Evolutionary conservation across 2,329 filamentous ascomycete species (phyloP).

Genomic region (Exserohilum rostratum): DNA sequence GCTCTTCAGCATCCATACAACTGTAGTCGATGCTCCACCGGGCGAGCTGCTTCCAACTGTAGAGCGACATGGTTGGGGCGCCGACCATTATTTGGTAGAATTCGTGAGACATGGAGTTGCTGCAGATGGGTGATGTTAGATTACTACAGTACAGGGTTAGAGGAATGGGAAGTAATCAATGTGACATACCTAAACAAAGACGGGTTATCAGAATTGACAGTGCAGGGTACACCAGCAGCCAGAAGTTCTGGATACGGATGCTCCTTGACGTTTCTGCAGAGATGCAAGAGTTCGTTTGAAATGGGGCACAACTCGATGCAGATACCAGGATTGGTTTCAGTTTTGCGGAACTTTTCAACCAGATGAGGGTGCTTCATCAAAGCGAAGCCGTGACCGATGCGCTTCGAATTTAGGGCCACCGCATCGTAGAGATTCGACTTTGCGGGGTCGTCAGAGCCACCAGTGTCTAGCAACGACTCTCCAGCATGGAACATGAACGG

Average conservation of each 20-base stretch:
- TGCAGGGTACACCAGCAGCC: conserved; percentile 75
- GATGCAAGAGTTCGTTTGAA: conserved; percentile 75
- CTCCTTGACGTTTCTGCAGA: conserved; percentile 68
- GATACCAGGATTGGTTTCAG: conserved; percentile 47
- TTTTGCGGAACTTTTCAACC: conserved; percentile 66
- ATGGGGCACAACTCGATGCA: conserved; percentile 80
- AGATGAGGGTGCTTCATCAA: conserved; percentile 67
- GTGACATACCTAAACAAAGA: conserved; percentile 67
- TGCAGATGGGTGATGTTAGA: conserved; percentile 41
- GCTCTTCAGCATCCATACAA: conserved; percentile 50
- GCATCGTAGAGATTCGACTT: conserved; percentile 72
- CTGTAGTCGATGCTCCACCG: conserved; percentile 56
- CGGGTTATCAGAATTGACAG: conserved; percentile 76
- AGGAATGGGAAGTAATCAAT: not conserved
- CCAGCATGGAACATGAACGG: conserved; percentile 80
- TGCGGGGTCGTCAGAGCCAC: conserved; percentile 62
- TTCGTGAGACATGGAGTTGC: conserved; percentile 74
- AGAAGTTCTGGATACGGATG: conserved; percentile 72
- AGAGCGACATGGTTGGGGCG: conserved; percentile 68
- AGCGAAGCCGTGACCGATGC: conserved; percentile 77
- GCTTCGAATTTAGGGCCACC: conserved; percentile 67
- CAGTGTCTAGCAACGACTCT: conserved; percentile 70
- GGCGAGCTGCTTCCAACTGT: conserved; percentile 71
- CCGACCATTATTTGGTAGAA: conserved; percentile 79
- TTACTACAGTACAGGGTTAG: not conserved